Percentiles rank a stretch among this genome's conserved stretches.
Evolutionary conservation across 2,329 filamentous ascomycete species (phyloP).

Genomic region (Penicillium sp.): DNA sequence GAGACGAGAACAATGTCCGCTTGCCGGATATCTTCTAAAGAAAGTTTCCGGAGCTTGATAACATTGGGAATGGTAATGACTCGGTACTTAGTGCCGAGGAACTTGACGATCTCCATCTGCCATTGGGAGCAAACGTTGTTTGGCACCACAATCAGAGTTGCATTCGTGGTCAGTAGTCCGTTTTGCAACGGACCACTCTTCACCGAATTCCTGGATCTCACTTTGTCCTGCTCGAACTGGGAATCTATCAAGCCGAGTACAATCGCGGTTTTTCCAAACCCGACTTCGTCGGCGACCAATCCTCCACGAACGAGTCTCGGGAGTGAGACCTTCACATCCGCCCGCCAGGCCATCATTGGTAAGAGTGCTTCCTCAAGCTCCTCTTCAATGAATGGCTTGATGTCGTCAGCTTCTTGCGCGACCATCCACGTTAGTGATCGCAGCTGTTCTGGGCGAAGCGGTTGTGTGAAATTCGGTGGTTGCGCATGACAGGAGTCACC

Average conservation of each 20-base stretch:
- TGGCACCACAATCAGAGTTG: slow-evolving; percentile 63
- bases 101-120: slow-evolving; percentile 55
- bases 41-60: slow-evolving; percentile 41
- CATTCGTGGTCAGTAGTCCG: slow-evolving; percentile 48
- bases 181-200: neutral
- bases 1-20: slow-evolving; percentile 59
- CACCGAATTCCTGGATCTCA: neutral
- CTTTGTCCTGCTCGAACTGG: neutral
- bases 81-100: slow-evolving; percentile 44
- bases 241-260: slow-evolving; percentile 46
- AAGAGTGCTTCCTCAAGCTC: slow-evolving; percentile 60
- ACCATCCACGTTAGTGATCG: slow-evolving; percentile 62
- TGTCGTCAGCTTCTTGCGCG: slow-evolving; percentile 49
- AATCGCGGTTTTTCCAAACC: slow-evolving; percentile 67
- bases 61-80: slow-evolving; percentile 48
- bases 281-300: slow-evolving; percentile 63
- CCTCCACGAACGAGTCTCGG: slow-evolving; percentile 53
- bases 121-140: slow-evolving; percentile 59
- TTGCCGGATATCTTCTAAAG: slow-evolving; percentile 46
- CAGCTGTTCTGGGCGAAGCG: slow-evolving; percentile 54
- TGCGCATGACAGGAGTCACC: slow-evolving; percentile 32
- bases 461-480: slow-evolving; percentile 36
- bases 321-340: slow-evolving; percentile 50
- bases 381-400: slow-evolving; percentile 49
- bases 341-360: slow-evolving; percentile 55